Conservation (phyloP, 2,329 filamentous ascomycete species). For the Allantophomopsis lycopodina region DNA sequence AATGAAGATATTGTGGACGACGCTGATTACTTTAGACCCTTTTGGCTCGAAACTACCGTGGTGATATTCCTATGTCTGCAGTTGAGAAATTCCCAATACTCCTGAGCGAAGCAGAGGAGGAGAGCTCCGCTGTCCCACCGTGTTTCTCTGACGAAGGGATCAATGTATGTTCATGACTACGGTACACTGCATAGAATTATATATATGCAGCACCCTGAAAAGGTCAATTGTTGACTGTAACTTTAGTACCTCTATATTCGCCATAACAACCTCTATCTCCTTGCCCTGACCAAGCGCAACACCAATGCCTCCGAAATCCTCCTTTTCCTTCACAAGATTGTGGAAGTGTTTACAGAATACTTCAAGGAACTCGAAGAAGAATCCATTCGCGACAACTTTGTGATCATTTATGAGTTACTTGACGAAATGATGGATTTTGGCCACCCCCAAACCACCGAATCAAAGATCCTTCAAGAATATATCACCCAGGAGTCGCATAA, state of each 20-base stretch:
- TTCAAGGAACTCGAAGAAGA: conserved; percentile 99
- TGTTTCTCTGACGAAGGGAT: conserved; percentile 98
- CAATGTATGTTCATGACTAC: conserved; percentile 48
- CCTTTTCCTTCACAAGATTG: conserved; percentile 93
- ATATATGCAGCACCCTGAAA: no score
- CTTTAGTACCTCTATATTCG: conserved; percentile 94
- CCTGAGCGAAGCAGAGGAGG: conserved; percentile 96
- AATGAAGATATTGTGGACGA: background rate
- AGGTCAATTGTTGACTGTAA: background rate
- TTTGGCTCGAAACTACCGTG: conserved; percentile 93
- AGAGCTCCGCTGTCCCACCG: conserved; percentile 90
- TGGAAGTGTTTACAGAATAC: conserved; percentile 98
- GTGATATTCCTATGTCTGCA: conserved; percentile 97
- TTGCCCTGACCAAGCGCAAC: conserved; percentile 95
- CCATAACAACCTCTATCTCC: conserved; percentile 97
- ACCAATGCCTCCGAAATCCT: conserved; percentile 98
- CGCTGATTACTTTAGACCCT: conserved; percentile 56
- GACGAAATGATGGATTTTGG: conserved; percentile 99
- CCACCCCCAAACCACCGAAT: conserved; percentile 95
- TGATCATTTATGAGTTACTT: conserved; percentile 95
- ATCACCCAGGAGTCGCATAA: conserved; percentile 99
- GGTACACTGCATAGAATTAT: no score
- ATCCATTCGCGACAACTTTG: conserved; percentile 97
- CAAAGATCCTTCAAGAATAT: conserved; percentile 97
- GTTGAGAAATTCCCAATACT: conserved; percentile 96